Conservation (phyloP, 2,329 filamentous ascomycete genomes). For the Penicillium sp. region DNA sequence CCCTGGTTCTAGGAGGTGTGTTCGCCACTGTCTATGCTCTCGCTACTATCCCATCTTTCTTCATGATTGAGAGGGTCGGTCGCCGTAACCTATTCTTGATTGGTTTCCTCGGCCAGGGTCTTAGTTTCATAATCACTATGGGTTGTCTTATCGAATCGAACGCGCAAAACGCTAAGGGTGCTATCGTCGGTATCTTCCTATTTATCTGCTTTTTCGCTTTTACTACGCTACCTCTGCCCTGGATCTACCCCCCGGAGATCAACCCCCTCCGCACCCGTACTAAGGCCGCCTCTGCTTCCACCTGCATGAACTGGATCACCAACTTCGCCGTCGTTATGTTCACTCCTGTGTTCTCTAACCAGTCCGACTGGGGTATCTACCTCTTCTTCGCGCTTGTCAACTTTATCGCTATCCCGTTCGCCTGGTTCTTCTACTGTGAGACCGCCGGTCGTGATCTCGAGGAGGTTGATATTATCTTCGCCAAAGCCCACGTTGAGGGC, state of each 20-base stretch:
- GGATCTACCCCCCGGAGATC: conserved; percentile 51
- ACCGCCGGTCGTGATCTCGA: conserved; percentile 42
- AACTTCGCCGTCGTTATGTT: conserved; percentile 54
- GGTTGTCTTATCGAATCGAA: conserved; percentile 29
- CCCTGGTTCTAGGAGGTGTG: conserved; percentile 27
- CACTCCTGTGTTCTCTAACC: conserved; percentile 37
- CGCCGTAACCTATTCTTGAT: conserved; percentile 38
- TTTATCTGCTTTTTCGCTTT: conserved; percentile 66
- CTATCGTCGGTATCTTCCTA: conserved; percentile 59
- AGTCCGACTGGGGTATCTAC: conserved; percentile 39
- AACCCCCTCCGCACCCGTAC: conserved; percentile 53
- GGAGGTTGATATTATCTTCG: conserved; percentile 41
- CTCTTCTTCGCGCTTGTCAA: conserved; percentile 42
- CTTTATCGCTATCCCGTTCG: conserved; percentile 47
- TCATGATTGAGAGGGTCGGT: conserved; percentile 40
- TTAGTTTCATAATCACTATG: conserved; percentile 33
- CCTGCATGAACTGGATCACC: conserved; percentile 52
- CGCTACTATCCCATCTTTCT: conserved; percentile 27
- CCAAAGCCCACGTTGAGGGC: conserved; percentile 39
- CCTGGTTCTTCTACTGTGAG: conserved; percentile 52
- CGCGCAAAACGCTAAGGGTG: conserved; percentile 29
- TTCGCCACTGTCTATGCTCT: conserved; percentile 27
- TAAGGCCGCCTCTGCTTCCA: conserved; percentile 52
- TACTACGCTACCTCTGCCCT: conserved; percentile 61
- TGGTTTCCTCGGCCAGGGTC: conserved; percentile 34